Base-by-base conservation (phyloP, 345 rosid species). In the Lumnitzera littorea region DNA sequence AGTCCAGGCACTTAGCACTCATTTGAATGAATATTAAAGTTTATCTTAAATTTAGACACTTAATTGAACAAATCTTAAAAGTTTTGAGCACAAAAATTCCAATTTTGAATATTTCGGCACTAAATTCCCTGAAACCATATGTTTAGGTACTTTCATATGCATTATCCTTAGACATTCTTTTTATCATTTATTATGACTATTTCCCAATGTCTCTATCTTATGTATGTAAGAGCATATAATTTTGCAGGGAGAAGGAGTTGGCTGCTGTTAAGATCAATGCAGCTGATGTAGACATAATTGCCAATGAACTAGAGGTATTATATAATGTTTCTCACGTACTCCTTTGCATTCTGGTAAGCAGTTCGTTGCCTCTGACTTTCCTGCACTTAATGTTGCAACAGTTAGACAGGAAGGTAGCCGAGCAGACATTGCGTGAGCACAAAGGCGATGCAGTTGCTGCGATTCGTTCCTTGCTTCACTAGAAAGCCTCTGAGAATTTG, bases 381-480 rank as follows among this genome's bases (percentile, higher is more conserved):
- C 51, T 56, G 48, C 31, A 15, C 17, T 57, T 60, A 53, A 49
- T 56, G 15, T 47, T 15, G 71, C 24, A 67, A 54, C 77, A 90
- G 97, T 67, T 90, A 83, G 97, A 90, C 67, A 90, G 76, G 74
- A 87, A 78, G 70, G 85, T 94, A 24, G 99, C 89, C 27, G 99
- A 90, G 82, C 86, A 91, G 74, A 90, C 97, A 54, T 73, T 88
- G 46, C 80, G 97, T 4, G 99, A 94, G 82, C 96, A 86, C 77
- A 94, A 94, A 65, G 99, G 97, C 3, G 92, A 84, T 69, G 97
- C 97, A 1, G 95, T 94, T 55, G 87, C 99, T 72, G 96, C 99
- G 1, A 86, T 89, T 54, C 82, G 90, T 24, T 81, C 79, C 59
- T 69, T 94, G 78, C 95, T 94, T 72, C 85, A 62, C 71, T 58